Evolutionary conservation across 2,329 filamentous ascomycete species (phyloP).

Genomic region (Penicillium sp.): DNA sequence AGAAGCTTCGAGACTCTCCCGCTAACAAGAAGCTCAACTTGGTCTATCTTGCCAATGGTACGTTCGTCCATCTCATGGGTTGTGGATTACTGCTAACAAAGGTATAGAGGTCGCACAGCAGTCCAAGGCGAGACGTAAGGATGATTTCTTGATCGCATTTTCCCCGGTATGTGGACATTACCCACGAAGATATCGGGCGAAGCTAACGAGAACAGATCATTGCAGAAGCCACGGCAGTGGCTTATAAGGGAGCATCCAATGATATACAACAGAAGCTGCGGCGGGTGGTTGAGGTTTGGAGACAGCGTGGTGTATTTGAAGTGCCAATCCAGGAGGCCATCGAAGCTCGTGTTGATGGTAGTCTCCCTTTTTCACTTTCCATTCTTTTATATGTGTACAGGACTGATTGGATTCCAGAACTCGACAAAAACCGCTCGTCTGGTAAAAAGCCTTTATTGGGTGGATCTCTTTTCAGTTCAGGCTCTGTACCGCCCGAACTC

Average conservation of each 20-base stretch:
- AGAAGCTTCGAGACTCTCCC: conserved; percentile 80
- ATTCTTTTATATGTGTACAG: too few relatives aligned
- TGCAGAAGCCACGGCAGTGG: conserved; percentile 81
- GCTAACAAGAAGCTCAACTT: conserved; percentile 83
- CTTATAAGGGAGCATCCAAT: conserved; percentile 81
- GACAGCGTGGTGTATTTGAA: conserved; percentile 80
- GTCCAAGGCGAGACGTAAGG: conserved; percentile 85
- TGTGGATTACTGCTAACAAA: conserved; percentile 20
- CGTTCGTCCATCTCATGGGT: conserved; percentile 21
- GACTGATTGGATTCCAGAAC: conserved; percentile 36
- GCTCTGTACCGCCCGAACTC: conserved; percentile 70
- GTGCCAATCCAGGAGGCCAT: conserved; percentile 72
- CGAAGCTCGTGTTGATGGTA: conserved; percentile 75
- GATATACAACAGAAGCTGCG: conserved; percentile 86
- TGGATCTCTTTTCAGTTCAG: conserved; percentile 67
- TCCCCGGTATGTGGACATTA: conserved; percentile 57
- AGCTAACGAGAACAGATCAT: conserved; percentile 56
- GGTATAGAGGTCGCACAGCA: conserved; percentile 85
- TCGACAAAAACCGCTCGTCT: conserved; percentile 53
- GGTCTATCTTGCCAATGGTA: conserved; percentile 93
- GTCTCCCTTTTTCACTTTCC: conserved; percentile 21
- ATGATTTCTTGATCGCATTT: conserved; percentile 89
- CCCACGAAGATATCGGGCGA: neutral
- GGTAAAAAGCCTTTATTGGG: conserved; percentile 57
- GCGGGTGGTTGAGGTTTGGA: conserved; percentile 92